Evolutionary conservation across 192 early-diverging fungal genomes (phyloP).

Genomic region (Coemansia sp.): DNA sequence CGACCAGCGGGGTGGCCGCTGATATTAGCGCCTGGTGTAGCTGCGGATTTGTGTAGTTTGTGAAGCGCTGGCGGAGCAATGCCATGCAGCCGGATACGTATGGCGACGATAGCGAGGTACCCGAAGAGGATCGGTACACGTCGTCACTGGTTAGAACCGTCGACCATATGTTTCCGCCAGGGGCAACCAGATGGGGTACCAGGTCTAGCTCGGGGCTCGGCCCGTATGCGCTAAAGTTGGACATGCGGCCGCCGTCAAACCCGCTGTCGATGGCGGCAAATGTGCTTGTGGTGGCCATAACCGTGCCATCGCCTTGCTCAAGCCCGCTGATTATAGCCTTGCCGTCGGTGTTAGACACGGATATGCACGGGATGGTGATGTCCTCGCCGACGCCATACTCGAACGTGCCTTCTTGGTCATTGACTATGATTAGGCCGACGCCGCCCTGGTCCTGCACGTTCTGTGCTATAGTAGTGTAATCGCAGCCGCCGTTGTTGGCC

Average conservation of each 20-base stretch:
- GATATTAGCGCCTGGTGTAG: constrained; percentile 39
- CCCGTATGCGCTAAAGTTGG: constrained; percentile 62
- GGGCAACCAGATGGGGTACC: constrained; percentile 58
- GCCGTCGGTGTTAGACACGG: constrained; percentile 41
- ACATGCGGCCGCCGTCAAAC: constrained; percentile 51
- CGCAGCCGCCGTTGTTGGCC: too few relatives aligned
- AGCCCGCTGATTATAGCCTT: constrained; percentile 11
- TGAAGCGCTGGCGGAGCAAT: constrained; percentile 54
- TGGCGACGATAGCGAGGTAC: constrained; percentile 79
- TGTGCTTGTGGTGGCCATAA: constrained; percentile 19
- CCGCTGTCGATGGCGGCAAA: background rate
- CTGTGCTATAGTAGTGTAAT: background rate
- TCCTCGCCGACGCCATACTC: constrained; percentile 5
- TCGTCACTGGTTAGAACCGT: constrained; percentile 49
- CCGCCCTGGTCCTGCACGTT: constrained; percentile 7
- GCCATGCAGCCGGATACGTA: constrained; percentile 67
- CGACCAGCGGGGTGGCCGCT: constrained; percentile 53
- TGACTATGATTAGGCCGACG: constrained; percentile 45
- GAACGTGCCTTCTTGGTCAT: constrained; percentile 3
- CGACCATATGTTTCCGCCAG: constrained; percentile 67
- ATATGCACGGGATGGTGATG: constrained; percentile 33
- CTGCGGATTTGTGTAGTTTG: constrained; percentile 11
- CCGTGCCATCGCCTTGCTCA: background rate
- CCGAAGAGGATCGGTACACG: constrained; percentile 49
- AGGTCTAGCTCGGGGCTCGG: constrained; percentile 57